phyloP scores from a whole-genome alignment of 2,329 filamentous ascomycete genomes.

The Cercospora sp. region DNA sequence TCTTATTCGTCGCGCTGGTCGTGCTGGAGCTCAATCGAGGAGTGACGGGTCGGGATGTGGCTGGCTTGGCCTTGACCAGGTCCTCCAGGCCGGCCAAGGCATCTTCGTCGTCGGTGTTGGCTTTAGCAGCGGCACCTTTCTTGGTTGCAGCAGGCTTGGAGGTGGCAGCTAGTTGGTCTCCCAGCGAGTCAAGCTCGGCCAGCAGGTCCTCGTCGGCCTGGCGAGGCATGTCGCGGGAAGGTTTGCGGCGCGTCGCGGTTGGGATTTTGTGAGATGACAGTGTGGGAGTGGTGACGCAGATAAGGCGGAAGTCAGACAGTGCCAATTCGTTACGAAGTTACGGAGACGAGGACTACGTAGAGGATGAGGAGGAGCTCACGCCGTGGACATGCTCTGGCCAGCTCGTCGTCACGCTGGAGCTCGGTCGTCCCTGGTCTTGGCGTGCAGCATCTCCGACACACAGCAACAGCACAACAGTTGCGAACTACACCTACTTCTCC shows the following conservation, averaged over 20 bases:
- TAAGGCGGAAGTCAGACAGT: background rate
- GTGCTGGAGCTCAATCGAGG: conserved; percentile 62
- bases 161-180: conserved; percentile 27
- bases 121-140: conserved; percentile 35
- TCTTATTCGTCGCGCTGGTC: conserved; percentile 41
- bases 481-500: background rate
- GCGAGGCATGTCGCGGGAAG: conserved; percentile 44
- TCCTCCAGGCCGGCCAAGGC: conserved; percentile 85
- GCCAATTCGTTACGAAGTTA: background rate
- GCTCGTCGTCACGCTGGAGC: conserved; percentile 4
- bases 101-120: conserved; percentile 59
- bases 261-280: background rate
- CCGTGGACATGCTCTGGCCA: background rate
- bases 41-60: conserved; percentile 72
- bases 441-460: background rate
- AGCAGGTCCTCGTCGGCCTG: conserved; percentile 41
- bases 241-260: conserved; percentile 23
- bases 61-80: conserved; percentile 68
- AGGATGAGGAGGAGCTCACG: background rate
- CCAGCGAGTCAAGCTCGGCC: conserved; percentile 31
- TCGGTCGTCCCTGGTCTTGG: background rate
- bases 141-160: conserved; percentile 41
- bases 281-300: background rate
- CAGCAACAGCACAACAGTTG: background rate
- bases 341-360: background rate